Evolutionary conservation across 257 asterid species (phyloP), one percentile per base, ranked within the genome.

Genomic region (Rehmannia glutinosa): DNA sequence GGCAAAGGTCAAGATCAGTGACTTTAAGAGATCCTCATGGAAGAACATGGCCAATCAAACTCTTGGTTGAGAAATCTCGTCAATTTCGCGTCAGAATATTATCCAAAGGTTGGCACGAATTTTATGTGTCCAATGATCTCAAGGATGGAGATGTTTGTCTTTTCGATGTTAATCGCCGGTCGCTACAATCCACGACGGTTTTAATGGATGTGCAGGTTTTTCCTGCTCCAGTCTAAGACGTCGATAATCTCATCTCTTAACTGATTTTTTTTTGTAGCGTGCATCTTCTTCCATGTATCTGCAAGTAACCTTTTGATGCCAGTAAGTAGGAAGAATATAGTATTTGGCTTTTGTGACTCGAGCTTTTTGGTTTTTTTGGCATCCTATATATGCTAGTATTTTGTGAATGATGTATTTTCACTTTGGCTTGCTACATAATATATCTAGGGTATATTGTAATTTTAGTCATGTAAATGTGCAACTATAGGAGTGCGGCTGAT

Each of bases 91-190:
- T 42, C 2, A 21, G 16, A 11, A 55, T 75, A 58, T 0, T 0
- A 0, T n/a, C n/a, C n/a, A 11, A 3, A 10, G 69, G 65, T 2
- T 75, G 80, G 80, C 15, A 2, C 30, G 52, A 19, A 2, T 75
- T 75, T 32, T 75, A 69, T 5, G 64, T 5, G 8, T 24, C 57
- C 0, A 76, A 70, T 50, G 13, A 32, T 32, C 56, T 69, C 19
- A 62, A 70, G 39, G 49, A 25, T 7, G 71, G 76, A 39, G 68
- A 75, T 49, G 39, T 15, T n/a, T 70, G 80, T 16, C 43, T 30
- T 1, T 70, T 70, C 8, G 9, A 33, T 1, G 56, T 75, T 23
- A 3, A 13, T 43, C 68, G 6, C 4, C 7, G 1, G 16, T 24
- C 51, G 2, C 2, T 1, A 3, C 45, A 38, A 1, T 23, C 55